Evolutionary conservation across 768 basidiomycete genomes (phyloP).

Genomic region (Boletus edulis): DNA sequence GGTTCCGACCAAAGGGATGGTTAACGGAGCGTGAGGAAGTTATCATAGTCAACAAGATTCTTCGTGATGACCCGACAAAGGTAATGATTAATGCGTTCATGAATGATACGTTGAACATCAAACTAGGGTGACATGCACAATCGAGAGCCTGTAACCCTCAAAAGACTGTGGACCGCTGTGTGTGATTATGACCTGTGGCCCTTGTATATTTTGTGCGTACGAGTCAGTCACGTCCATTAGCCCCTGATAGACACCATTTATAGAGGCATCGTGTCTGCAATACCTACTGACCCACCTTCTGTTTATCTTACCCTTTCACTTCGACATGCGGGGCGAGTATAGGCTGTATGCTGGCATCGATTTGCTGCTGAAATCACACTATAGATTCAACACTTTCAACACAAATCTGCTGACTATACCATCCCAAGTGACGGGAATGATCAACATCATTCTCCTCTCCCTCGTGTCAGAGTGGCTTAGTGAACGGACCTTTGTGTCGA

Average conservation of each 20-base stretch:
- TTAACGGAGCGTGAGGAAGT: conserved; percentile 60
- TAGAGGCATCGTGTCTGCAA: conserved; percentile 53
- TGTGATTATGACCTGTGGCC: conserved; percentile 69
- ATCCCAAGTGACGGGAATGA: conserved; percentile 46
- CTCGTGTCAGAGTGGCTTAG: conserved; percentile 51
- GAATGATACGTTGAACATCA: background rate
- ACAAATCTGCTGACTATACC: conserved; percentile 64
- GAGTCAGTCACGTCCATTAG: background rate
- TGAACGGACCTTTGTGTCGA: conserved; percentile 52
- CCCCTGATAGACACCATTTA: background rate
- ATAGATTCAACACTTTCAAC: conserved; percentile 56
- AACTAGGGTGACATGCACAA: conserved; percentile 58
- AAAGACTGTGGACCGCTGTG: conserved; percentile 50
- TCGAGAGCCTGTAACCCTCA: conserved; percentile 52
- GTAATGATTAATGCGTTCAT: conserved; percentile 14
- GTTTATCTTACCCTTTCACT: conserved; percentile 61
- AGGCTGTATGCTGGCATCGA: background rate
- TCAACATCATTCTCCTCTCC: conserved; percentile 51
- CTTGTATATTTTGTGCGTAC: conserved; percentile 47
- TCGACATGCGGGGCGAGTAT: conserved; percentile 45
- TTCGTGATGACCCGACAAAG: conserved; percentile 64
- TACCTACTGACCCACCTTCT: conserved; percentile 45
- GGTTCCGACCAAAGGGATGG: conserved; percentile 63
- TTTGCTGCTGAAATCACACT: background rate
- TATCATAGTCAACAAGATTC: conserved; percentile 58